Evolutionary conservation across 169 alveolate species (phyloP).

Genomic region (Cryptosporidium sp.): DNA sequence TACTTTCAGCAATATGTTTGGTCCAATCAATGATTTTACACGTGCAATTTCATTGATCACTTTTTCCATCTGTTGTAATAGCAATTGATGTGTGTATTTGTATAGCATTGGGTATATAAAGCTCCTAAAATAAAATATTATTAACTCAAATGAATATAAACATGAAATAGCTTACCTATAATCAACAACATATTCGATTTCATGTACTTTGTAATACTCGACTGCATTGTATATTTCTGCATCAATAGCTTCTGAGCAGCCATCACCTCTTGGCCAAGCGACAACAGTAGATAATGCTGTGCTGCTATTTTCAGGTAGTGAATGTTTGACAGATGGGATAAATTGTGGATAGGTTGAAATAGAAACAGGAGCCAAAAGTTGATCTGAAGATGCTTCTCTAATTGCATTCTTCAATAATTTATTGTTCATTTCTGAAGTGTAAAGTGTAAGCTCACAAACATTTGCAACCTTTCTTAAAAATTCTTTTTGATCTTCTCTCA

Average conservation of each 20-base stretch:
- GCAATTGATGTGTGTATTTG: conserved; percentile 52
- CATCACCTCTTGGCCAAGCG: conserved; percentile 76
- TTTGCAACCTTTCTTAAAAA: conserved; percentile 43
- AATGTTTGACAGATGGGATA: conserved; percentile 54
- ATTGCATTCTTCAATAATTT: conserved; percentile 44
- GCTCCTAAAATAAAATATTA: conserved; percentile 19
- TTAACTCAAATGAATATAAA: not conserved
- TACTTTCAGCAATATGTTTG: conserved; percentile 50
- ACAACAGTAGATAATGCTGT: conserved; percentile 65
- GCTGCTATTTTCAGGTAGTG: conserved; percentile 25
- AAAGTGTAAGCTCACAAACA: conserved; percentile 65
- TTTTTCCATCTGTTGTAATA: conserved; percentile 66
- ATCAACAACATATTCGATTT: conserved; percentile 70
- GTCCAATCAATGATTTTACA: conserved; percentile 49
- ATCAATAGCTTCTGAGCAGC: conserved; percentile 69
- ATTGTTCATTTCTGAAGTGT: conserved; percentile 66
- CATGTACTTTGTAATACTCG: conserved; percentile 71
- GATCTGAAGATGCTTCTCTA: conserved; percentile 49
- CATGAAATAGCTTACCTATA: conserved; percentile 52
- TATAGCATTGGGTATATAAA: conserved; percentile 71
- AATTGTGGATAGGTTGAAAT: conserved; percentile 71
- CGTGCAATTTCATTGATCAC: conserved; percentile 56
- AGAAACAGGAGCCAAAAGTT: conserved; percentile 60
- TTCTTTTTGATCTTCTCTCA: conserved; percentile 60
- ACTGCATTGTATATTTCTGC: conserved; percentile 70